Evolutionary conservation across 1,284 basidiomycete species (phyloP), one percentile per base, ranked within the genome.

Genomic region (Chondrostereum purpureum): DNA sequence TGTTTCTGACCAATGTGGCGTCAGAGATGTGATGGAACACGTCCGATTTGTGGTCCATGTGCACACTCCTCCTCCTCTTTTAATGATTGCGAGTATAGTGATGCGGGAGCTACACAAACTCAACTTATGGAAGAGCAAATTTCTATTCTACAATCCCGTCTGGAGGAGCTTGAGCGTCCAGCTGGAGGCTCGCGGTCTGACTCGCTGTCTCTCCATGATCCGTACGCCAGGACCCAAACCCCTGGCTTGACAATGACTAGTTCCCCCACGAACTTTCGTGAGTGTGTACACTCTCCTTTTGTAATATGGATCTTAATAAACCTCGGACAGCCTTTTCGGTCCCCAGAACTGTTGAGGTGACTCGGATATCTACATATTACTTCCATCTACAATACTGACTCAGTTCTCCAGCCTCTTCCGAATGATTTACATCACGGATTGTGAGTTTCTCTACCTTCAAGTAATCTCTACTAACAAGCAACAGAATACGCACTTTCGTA

Each of bases 1-100:
- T 50, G 37, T 8, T 50, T 14, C 50, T 54, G 3, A 54, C 55
- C 3, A 16, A 20, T 34, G 12, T 19, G 21, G 4, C 4, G 18
- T 2, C 31, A 62, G 60, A 58, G 55, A 55, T 64, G 62, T 33
- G 60, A 62, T 41, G 61, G 60, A 2, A 42, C 39, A 11, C 54
- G 52, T 31, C 62, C 62, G 1, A 47, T 52, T n/a, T 64, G 62
- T 46, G 49, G 53, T 12, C 57, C 59, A 33, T 64, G 62, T 39
- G n/a, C 37, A 8, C 55, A 51, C 4, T 51, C 55, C 1, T 53
- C 55, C 5, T 54, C 54, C 2, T 50, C 52, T 5, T 55, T 57
- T 13, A 53, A 56, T 5, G 62, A 64, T 35, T 64, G 62, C 48
- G 61, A 64, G 46, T 64, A 59, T 42, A 55, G 56, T 10, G 48